Percentiles rank a stretch among this genome's conserved stretches.
phyloP scores from a whole-genome alignment of 2,329 filamentous ascomycete species.

The Penicillium sp. region DNA sequence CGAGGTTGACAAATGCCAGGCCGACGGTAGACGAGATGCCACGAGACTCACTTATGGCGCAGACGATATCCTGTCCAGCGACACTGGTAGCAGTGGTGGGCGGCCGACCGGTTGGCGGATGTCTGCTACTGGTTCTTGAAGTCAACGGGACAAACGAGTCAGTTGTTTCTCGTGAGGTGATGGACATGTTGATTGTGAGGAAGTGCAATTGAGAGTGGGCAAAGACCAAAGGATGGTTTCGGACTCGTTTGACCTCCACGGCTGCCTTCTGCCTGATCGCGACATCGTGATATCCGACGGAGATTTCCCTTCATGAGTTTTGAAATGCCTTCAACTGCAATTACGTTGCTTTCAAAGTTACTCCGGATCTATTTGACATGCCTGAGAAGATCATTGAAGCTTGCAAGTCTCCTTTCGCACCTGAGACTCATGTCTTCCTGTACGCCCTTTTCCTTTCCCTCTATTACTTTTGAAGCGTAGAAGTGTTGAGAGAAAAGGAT shows the following conservation, averaged over 20 bases:
- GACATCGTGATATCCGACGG: not conserved
- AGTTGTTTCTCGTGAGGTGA: slow-evolving; percentile 5
- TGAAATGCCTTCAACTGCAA: too few species aligned
- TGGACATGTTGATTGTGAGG: slow-evolving; percentile 11
- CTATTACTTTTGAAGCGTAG: too few species aligned
- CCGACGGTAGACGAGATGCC: slow-evolving; percentile 81
- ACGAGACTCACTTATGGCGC: slow-evolving; percentile 83
- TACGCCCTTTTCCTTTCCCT: too few species aligned
- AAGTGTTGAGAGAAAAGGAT: too few species aligned
- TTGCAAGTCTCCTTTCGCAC: too few species aligned
- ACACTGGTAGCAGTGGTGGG: slow-evolving; percentile 58
- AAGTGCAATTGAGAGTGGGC: not conserved
- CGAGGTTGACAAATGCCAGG: slow-evolving; percentile 81
- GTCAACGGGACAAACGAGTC: slow-evolving; percentile 23
- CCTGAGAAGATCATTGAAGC: too few species aligned
- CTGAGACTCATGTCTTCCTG: too few species aligned
- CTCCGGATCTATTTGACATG: too few species aligned
- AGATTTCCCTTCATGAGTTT: too few species aligned
- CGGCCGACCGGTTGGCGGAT: slow-evolving; percentile 51
- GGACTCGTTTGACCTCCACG: not conserved
- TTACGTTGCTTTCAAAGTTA: too few species aligned
- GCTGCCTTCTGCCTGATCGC: not conserved
- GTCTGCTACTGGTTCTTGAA: slow-evolving; percentile 40
- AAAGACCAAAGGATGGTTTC: not conserved
- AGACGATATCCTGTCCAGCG: slow-evolving; percentile 71